These are phyloP conservation scores for Chlorophyllum brunneum DNA, from an alignment of 768 basidiomycete species.

Conservation along the genomic window DNA sequence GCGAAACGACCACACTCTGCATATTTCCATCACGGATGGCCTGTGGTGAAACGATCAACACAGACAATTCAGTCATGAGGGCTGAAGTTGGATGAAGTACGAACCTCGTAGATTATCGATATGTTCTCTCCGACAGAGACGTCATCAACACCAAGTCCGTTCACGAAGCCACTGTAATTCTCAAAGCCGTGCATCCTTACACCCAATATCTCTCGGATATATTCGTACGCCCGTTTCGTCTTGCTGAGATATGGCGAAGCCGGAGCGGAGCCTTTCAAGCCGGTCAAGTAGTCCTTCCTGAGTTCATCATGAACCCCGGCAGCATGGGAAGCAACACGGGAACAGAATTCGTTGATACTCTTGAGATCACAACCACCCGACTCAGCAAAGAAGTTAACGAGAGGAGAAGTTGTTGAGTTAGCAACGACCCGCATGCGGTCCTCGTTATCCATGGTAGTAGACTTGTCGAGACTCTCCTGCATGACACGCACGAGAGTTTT, in stretches of 20 bases:
- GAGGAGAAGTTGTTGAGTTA: constrained; percentile 48
- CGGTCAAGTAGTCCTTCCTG: constrained; percentile 51
- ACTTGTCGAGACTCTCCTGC: constrained; percentile 55
- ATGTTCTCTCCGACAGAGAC: constrained; percentile 69
- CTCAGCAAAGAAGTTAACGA: constrained; percentile 41
- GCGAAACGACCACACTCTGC: constrained; percentile 48
- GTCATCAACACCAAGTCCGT: constrained; percentile 45
- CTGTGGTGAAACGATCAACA: constrained; percentile 20
- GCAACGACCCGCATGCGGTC: constrained; percentile 65
- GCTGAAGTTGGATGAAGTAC: constrained; percentile 17
- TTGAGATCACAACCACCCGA: constrained; percentile 17
- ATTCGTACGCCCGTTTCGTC: constrained; percentile 67
- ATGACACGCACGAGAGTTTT: constrained; percentile 38
- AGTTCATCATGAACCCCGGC: constrained; percentile 43
- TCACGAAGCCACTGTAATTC: constrained; percentile 46
- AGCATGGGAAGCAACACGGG: constrained; percentile 43
- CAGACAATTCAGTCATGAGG: neutral
- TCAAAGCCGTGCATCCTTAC: constrained; percentile 76
- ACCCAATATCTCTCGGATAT: constrained; percentile 58
- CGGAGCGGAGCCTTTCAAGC: constrained; percentile 56
- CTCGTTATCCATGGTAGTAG: constrained; percentile 64
- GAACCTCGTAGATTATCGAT: constrained; percentile 66
- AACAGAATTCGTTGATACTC: constrained; percentile 48
- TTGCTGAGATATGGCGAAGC: constrained; percentile 59
- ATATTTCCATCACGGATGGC: constrained; percentile 71